A percentile compares a stretch with the other conserved stretches of the same genome.
Conservation (phyloP, 768 basidiomycete species). For the Phaeolepiota aurea region DNA sequence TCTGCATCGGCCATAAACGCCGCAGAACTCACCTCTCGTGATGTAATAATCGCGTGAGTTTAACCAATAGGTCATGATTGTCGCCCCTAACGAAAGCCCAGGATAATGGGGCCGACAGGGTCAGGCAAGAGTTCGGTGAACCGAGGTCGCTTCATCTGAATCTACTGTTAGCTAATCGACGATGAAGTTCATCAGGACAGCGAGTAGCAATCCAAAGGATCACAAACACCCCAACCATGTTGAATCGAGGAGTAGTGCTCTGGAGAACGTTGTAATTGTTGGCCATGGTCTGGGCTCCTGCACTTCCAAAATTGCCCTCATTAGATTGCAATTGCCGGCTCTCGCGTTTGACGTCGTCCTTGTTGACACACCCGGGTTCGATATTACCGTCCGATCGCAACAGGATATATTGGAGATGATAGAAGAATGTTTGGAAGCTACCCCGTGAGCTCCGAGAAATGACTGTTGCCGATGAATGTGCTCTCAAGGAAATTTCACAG, state of each 20-base stretch:
- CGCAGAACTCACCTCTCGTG: too few species aligned
- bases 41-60: too few species aligned
- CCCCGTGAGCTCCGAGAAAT: too few species aligned
- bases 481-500: too few species aligned
- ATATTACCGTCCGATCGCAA: constrained; percentile 15
- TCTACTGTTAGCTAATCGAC: not conserved
- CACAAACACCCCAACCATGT: too few species aligned
- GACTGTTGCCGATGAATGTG: too few species aligned
- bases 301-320: constrained; percentile 9
- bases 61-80: too few species aligned
- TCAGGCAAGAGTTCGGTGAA: constrained; percentile 20
- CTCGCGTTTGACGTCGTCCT: constrained; percentile 11
- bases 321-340: constrained; percentile 9
- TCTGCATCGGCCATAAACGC: too few species aligned
- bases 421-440: constrained; percentile 12
- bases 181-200: constrained; percentile 14
- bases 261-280: too few species aligned
- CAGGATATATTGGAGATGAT: constrained; percentile 14
- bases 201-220: constrained; percentile 5
- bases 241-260: too few species aligned
- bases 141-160: too few species aligned
- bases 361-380: constrained; percentile 20
- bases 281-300: constrained; percentile 15
- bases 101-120: constrained; percentile 21
- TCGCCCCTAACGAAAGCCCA: too few species aligned